Evolutionary conservation across 345 rosid species (phyloP).

Genomic region (Hibiscus mutabilis): DNA sequence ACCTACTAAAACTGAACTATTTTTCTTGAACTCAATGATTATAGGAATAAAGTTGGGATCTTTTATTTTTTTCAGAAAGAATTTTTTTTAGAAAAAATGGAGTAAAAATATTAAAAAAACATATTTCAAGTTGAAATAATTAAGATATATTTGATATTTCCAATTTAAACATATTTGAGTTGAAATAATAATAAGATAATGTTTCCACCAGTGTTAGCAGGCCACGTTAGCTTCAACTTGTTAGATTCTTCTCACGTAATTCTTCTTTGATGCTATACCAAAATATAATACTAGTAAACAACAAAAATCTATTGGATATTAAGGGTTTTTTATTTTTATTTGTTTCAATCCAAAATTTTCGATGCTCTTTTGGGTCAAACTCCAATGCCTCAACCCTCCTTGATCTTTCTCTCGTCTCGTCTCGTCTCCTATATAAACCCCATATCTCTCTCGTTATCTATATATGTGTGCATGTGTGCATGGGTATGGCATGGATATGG

Average conservation of each 20-base stretch:
- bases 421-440: no score
- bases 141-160: no score
- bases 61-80: no score
- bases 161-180: neutral
- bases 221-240: no score
- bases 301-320: no score
- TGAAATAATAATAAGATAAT: neutral
- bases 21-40: no score
- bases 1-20: no score
- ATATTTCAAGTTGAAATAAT: no score
- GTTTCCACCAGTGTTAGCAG: conserved; percentile 17
- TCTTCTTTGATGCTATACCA: conserved; percentile 11
- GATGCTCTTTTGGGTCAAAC: neutral
- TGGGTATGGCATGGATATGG: conserved; percentile 5
- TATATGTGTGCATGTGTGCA: neutral
- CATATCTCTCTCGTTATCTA: neutral
- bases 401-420: no score
- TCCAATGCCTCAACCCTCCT: neutral
- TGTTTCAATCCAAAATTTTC: neutral
- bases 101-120: neutral
- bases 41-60: no score
- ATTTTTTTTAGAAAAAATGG: neutral
- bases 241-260: no score
- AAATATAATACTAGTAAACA: neutral
- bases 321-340: no score